Conservation (phyloP, 306 rosid species). For the Astragalus glycyphyllos region DNA sequence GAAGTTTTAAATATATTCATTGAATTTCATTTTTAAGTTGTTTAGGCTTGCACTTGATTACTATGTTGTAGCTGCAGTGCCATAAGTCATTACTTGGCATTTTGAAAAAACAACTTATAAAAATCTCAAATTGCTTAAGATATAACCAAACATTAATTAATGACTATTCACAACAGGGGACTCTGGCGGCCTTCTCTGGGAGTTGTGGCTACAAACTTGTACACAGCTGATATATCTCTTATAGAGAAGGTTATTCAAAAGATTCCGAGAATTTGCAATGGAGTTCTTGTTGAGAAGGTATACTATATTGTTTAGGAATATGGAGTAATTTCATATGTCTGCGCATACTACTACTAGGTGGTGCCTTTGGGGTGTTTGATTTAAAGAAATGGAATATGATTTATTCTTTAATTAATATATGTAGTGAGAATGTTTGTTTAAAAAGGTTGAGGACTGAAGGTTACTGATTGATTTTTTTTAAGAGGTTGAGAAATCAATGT, state of each 20-base stretch:
- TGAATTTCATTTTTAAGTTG: neutral
- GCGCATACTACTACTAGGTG: neutral
- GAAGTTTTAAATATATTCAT: neutral
- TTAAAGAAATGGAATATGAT: neutral
- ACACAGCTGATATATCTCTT: neutral
- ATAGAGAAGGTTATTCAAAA: constrained; percentile 17
- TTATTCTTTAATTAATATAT: neutral
- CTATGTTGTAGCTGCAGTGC: constrained; percentile 1
- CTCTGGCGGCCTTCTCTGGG: neutral
- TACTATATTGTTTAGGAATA: neutral
- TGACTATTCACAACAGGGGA: neutral
- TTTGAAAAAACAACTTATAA: neutral
- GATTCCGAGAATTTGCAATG: neutral
- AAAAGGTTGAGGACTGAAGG: neutral
- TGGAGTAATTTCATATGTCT: neutral
- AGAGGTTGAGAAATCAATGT: neutral
- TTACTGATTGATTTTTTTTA: neutral
- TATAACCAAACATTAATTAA: neutral
- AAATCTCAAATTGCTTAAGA: neutral
- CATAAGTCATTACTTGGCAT: neutral
- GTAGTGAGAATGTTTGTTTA: neutral
- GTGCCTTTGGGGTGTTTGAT: neutral
- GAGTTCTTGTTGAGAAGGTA: constrained; percentile 16
- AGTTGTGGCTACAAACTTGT: neutral
- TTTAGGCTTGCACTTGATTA: neutral